Evolutionary conservation across 2,329 filamentous ascomycete genomes (phyloP), one percentile per base, ranked within the genome.

Genomic region (Thyridium curvatum): DNA sequence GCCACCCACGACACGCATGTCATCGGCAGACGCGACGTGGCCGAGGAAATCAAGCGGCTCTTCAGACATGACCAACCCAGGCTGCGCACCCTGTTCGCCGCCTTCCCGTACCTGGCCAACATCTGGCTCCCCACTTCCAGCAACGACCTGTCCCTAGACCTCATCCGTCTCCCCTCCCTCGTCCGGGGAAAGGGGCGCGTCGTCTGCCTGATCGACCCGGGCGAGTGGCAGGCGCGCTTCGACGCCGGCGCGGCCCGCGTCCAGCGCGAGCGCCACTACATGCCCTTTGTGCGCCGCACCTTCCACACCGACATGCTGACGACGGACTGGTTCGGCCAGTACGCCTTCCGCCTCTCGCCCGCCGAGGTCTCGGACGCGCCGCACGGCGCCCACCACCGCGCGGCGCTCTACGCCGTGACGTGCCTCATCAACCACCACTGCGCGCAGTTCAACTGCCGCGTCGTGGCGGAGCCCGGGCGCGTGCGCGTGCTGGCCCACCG

Each of bases 351-450:
- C 30, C 39, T 50, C 8, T 18, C 26, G 28, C 43, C 41, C 3
- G 34, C 35, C 15, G 17, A n/a, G 10, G 38, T 41, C 3, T 48
- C 46, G 30, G 30, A 12, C 30, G 17, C 40, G 17, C 17, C 26
- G 16, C 34, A 41, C 35, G 21, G 30, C 4, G 34, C 12, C 17
- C 18, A 28, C 7, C 42, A 49, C 33, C 42, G 42, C 18, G 49
- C 46, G 2, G 42, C 42, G 29, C 43, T 50, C 18, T 52, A 47
- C 34, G 40, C 51, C 18, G 31, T 51, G 31, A 45, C 46, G 4
- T 43, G 45, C n/a, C 42, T 52, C 31, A 54, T 64, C 43, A 63
- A 62, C 38, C 55, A 62, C 41, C 57, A 56, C 10, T 66, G 62
- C 34, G 14, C 18, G 21, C 46, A 54, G 7, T 39, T 50, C 35